A percentile compares a stretch with the other conserved stretches of the same genome.
Evolutionary conservation across 768 basidiomycete species (phyloP).

Genomic region (Mycena chlorophos): DNA sequence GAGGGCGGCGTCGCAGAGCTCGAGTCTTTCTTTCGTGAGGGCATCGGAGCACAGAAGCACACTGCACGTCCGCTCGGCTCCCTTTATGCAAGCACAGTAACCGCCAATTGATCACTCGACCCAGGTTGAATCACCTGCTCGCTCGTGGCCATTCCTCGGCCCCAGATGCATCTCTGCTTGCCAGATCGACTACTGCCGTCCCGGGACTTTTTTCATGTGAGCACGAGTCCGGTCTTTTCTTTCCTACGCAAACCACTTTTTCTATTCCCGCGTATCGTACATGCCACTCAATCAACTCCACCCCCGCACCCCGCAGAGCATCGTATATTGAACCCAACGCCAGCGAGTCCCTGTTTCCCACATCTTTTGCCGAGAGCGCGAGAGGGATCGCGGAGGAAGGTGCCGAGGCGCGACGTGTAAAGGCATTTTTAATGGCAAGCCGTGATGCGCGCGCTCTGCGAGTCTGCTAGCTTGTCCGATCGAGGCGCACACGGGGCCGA

Average conservation of each 20-base stretch:
- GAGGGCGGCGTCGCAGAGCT: conserved; percentile 64
- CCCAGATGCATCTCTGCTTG: conserved; percentile 10
- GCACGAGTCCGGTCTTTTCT: neutral
- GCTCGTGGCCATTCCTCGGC: conserved; percentile 45
- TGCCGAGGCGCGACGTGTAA: too few species aligned
- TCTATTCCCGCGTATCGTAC: neutral
- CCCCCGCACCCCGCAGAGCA: too few species aligned
- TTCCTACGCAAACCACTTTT: neutral
- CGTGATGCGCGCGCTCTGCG: too few species aligned
- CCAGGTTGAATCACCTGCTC: conserved; percentile 45
- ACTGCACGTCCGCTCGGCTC: neutral
- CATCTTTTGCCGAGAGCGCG: too few species aligned
- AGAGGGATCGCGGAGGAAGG: too few species aligned
- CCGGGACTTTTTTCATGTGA: conserved; percentile 22
- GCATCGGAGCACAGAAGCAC: neutral
- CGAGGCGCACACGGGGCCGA: too few species aligned
- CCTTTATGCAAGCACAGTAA: conserved; percentile 13
- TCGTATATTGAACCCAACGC: too few species aligned
- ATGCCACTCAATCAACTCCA: too few species aligned
- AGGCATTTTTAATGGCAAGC: too few species aligned
- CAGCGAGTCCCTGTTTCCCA: too few species aligned
- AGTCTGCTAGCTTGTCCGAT: too few species aligned
- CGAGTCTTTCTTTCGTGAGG: conserved; percentile 58
- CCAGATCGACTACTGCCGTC: conserved; percentile 6
- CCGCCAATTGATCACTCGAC: conserved; percentile 25